Conservation (phyloP, 2,329 filamentous ascomycete genomes). For the Saccharata proteae region DNA sequence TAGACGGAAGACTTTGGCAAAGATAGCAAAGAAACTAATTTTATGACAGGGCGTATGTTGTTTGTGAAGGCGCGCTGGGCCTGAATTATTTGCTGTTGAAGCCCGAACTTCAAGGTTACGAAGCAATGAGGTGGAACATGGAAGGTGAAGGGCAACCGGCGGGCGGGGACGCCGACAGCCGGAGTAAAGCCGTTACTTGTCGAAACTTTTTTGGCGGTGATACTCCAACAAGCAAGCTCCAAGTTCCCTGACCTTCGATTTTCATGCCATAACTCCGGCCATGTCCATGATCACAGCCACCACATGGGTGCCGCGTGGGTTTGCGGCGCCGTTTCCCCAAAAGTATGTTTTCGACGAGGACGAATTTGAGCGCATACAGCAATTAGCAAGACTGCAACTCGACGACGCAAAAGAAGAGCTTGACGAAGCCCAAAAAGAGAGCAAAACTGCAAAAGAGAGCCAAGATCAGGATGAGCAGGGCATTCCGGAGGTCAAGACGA, state of each 20-base stretch:
- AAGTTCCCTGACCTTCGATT: too few species aligned
- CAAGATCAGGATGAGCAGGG: conserved; percentile 18
- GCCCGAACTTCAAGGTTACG: background rate
- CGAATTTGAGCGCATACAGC: conserved; percentile 38
- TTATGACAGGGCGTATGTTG: too few species aligned
- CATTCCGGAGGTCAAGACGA: conserved; percentile 2
- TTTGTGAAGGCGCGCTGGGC: too few species aligned
- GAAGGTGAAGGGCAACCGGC: too few species aligned
- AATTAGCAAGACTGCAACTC: conserved; percentile 52
- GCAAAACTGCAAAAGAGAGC: conserved; percentile 12
- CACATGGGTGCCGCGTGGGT: conserved; percentile 41
- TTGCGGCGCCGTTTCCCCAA: conserved; percentile 36
- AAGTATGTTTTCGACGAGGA: conserved; percentile 40
- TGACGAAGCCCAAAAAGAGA: conserved; percentile 43
- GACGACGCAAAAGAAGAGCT: conserved; percentile 80
- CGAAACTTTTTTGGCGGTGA: conserved; percentile 7
- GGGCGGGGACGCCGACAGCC: background rate
- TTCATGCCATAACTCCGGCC: too few species aligned
- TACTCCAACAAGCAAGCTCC: background rate
- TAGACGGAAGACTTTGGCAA: too few species aligned
- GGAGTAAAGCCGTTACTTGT: background rate
- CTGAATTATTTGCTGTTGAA: too few species aligned
- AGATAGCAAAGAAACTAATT: too few species aligned
- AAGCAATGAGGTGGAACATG: background rate
- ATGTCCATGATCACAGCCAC: conserved; percentile 46